Conservation (phyloP, 2,329 filamentous ascomycete species). For the Ophiostoma pallidulum region DNA sequence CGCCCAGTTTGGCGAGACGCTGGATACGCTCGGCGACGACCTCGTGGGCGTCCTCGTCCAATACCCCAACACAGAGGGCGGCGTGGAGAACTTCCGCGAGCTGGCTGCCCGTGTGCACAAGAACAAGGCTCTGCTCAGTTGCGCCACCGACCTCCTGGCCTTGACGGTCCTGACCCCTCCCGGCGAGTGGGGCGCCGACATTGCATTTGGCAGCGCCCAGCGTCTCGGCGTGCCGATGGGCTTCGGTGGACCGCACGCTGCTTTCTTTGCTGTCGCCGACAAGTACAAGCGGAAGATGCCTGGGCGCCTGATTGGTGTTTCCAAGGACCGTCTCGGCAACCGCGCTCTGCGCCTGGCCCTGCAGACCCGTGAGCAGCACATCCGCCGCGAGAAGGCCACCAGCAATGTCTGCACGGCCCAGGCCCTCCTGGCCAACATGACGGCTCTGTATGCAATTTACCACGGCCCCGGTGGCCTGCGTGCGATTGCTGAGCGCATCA, state of each 20-base stretch:
- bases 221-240: constrained; percentile 86
- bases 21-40: constrained; percentile 69
- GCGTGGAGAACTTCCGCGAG: constrained; percentile 62
- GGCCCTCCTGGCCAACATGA: constrained; percentile 91
- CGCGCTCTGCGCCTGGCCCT: constrained; percentile 74
- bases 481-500: constrained; percentile 69
- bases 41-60: constrained; percentile 87
- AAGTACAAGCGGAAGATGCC: constrained; percentile 93
- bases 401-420: constrained; percentile 97
- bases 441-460: constrained; percentile 86
- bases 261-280: constrained; percentile 87
- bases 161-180: constrained; percentile 81
- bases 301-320: constrained; percentile 80
- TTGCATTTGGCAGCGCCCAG: constrained; percentile 89
- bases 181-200: constrained; percentile 89
- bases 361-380: constrained; percentile 93
- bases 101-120: constrained; percentile 72
- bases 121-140: constrained; percentile 69
- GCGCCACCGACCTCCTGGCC: constrained; percentile 81
- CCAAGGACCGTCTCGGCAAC: constrained; percentile 78
- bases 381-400: constrained; percentile 89
- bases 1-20: constrained; percentile 47
- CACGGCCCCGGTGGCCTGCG: constrained; percentile 79
- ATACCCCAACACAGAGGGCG: constrained; percentile 84
- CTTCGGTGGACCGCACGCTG: constrained; percentile 89